phyloP scores from a whole-genome alignment of 192 early-diverging fungal species.

The Coemansia sp. region DNA sequence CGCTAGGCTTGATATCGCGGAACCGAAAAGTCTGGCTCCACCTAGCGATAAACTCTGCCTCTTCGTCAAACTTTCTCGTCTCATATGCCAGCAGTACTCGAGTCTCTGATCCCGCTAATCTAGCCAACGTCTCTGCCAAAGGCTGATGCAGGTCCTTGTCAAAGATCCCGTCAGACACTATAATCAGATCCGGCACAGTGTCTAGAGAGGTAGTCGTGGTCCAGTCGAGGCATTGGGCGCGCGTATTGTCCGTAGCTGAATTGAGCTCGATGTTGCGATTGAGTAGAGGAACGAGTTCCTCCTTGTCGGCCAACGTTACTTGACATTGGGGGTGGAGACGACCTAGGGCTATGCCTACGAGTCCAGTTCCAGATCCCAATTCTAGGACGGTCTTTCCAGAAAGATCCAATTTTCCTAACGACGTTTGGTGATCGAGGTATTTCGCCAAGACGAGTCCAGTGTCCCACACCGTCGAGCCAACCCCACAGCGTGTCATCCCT shows the following conservation, averaged over 20 bases:
- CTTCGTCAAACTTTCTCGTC: conserved; percentile 36
- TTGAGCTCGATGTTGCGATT: conserved; percentile 38
- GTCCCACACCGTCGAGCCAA: conserved; percentile 49
- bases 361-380: conserved; percentile 40
- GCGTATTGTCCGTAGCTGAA: conserved; percentile 2
- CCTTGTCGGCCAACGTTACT: conserved; percentile 37
- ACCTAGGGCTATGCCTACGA: conserved; percentile 37
- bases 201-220: neutral
- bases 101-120: conserved; percentile 16
- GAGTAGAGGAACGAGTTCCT: conserved; percentile 31
- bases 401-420: conserved; percentile 20
- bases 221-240: conserved; percentile 27
- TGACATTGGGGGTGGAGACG: conserved; percentile 25
- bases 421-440: conserved; percentile 33
- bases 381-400: conserved; percentile 35
- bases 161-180: conserved; percentile 49
- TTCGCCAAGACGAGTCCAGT: conserved; percentile 38
- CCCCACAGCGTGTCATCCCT: conserved; percentile 21
- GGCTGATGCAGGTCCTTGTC: conserved; percentile 34
- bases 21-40: conserved; percentile 39
- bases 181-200: conserved; percentile 21
- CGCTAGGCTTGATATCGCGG: conserved; percentile 50
- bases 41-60: conserved; percentile 41
- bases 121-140: conserved; percentile 32
- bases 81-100: conserved; percentile 38